Base-by-base conservation (phyloP, 305 asterid species). In the Salvia sclarea region DNA sequence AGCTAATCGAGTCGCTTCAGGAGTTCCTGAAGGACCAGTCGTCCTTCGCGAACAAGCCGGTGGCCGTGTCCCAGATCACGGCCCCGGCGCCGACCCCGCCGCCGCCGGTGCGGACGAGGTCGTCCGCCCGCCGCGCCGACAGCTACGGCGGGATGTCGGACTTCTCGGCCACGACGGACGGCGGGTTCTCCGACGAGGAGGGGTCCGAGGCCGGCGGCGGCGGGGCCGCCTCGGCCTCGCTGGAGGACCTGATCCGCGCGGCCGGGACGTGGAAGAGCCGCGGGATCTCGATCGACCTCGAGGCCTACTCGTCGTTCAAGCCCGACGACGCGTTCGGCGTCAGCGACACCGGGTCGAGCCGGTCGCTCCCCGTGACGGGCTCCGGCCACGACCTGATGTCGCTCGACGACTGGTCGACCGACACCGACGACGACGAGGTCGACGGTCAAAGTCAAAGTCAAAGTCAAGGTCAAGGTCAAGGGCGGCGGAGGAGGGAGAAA, bases 21-120 rank as follows among this genome's bases (percentile, higher is more conserved):
- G 97, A 93, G 28, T 90, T 83, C 68, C 72, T 93, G 77, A 93
- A 90, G 55, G 98, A 90, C 73, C 88, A 87, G 60, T 90, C 96
- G 0, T 84, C 96, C 3, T 88, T 88, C 48, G 77, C 80, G 3
- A 54, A 13, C 61, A 54, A 43, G 72, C 69, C 91, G 0, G 55
- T 73, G 1, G 37, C 14, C n/a, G 40, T 0, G 13, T 80, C 17
- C 52, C 76, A 57, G 22, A 54, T 55, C 18, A 5, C 66, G 20
- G 77, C 61, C n/a, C 54, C 79, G 1, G 66, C 72, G 0, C 41
- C 80, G 3, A 78, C 73, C 0, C 37, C 81, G 2, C 78, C 82
- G 0, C 14, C 30, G 17, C 48, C 12, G 10, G 58, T 44, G 3
- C 67, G 48, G 37, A 41, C 59, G 1, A 53, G 68, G 61, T 64